phyloP scores from a whole-genome alignment of 768 basidiomycete species.

The Amanita rimosa region DNA sequence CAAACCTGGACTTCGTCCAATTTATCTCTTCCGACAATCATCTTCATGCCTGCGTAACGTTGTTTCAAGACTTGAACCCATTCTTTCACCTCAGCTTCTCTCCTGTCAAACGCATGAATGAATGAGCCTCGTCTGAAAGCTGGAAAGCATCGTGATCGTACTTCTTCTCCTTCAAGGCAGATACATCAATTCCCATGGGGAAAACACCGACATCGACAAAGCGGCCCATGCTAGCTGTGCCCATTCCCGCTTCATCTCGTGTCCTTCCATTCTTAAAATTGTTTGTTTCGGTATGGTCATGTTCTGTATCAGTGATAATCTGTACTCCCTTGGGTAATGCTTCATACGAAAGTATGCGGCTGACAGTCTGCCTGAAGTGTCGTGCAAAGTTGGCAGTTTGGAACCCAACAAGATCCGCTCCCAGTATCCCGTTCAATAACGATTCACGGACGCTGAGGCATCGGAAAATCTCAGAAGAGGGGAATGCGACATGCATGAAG shows the following conservation, averaged over 20 bases:
- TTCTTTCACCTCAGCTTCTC: conserved; percentile 67
- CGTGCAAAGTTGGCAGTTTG: conserved; percentile 77
- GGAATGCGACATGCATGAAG: conserved; percentile 97
- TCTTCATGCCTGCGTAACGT: conserved; percentile 77
- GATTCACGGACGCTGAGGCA: conserved; percentile 73
- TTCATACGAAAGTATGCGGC: conserved; percentile 69
- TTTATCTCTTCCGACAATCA: conserved; percentile 84
- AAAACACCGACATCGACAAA: conserved; percentile 86
- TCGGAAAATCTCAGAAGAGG: conserved; percentile 90
- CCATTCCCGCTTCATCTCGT: conserved; percentile 16
- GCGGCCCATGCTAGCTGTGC: conserved; percentile 29
- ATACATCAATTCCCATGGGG: conserved; percentile 83
- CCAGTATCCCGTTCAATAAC: conserved; percentile 82
- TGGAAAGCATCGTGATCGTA: conserved; percentile 13
- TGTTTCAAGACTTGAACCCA: conserved; percentile 76
- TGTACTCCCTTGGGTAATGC: conserved; percentile 79
- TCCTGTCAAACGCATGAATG: conserved; percentile 22
- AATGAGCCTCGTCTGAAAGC: background rate
- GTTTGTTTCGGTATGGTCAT: conserved; percentile 9
- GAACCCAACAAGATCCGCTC: conserved; percentile 87
- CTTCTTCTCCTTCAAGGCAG: conserved; percentile 55
- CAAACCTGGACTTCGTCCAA: conserved; percentile 70
- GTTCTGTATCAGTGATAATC: conserved; percentile 22
- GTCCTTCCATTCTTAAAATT: conserved; percentile 4
- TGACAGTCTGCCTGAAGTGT: conserved; percentile 80